Base-by-base conservation (phyloP, 106 monocot genomes). In the Dendrobium chrysotoxum region DNA sequence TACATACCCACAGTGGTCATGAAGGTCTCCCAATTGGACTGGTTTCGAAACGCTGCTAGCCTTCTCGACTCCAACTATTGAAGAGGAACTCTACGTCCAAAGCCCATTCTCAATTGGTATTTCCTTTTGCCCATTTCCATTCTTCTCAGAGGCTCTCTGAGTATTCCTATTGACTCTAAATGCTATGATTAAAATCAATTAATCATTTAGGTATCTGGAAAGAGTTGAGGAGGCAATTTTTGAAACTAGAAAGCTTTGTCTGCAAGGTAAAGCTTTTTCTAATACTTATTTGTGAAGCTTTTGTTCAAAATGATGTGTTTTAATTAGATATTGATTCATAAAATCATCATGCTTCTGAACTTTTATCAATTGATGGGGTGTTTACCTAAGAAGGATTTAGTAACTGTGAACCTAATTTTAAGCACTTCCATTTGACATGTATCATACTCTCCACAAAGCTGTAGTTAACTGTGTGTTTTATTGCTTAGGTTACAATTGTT, bases 1-100 rank as follows among this genome's bases (percentile, higher is more conserved):
- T 83, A 88, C 55, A 41, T 94, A 38, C 82, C 88, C 12, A 77
- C 85, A 2, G 90, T 87, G 79, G 89, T 86, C 12, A 89, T 94
- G 39, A 79, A 80, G 42, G 94, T 98, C 46, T 89, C 97, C 15
- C 89, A 94, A 21, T 30, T 87, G 31, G 97, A 98, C 54, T 98
- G 97, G 97, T 76, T 98, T 46, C 84, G 94, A n/a, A 94, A 98
- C 53, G 94, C 94, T 28, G 86, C 92, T 3, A 94, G 94, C 0
- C 82, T 97, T n/a, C 45, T 88, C 40, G 92, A 92, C 68, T 42
- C 75, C 39, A 84, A 87, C 79, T 97, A 94, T 86, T 97, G 94
- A 94, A 87, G 53, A 67, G 92, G 94, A 11, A 94, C 89, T 21
- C 91, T 97, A 84, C 83, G 81, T 16, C 97, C 94, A 5, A 80